phyloP scores from a whole-genome alignment of 768 basidiomycete species.

The Exidia glandulosa region DNA sequence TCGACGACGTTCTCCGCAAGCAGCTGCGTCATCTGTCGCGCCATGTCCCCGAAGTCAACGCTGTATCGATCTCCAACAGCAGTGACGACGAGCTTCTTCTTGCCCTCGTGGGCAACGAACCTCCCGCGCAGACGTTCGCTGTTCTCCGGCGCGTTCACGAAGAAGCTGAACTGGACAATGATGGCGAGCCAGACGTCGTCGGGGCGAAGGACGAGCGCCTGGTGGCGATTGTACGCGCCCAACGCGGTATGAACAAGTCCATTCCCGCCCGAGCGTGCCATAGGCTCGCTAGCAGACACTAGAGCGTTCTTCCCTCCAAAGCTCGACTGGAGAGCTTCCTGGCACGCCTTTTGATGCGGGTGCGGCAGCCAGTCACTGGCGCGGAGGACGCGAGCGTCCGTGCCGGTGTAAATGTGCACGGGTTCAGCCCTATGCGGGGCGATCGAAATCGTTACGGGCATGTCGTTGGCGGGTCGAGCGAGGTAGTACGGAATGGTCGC shows the following conservation, averaged over 20 bases:
- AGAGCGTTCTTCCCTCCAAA: too few relatives aligned
- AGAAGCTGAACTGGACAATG: conserved; percentile 27
- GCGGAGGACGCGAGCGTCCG: too few relatives aligned
- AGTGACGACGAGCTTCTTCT: conserved; percentile 19
- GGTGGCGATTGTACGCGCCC: conserved; percentile 25
- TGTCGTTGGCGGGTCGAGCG: too few relatives aligned
- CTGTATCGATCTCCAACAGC: conserved; percentile 9
- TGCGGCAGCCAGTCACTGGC: too few relatives aligned
- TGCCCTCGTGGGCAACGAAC: conserved; percentile 26
- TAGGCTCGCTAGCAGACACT: too few relatives aligned
- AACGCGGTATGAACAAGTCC: conserved; percentile 25
- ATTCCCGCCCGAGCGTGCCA: conserved; percentile 11
- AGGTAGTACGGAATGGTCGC: too few relatives aligned
- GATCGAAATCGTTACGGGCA: too few relatives aligned
- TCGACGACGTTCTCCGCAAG: conserved; percentile 17
- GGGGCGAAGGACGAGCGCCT: conserved; percentile 31
- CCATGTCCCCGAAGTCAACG: conserved; percentile 23
- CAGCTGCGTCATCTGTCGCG: conserved; percentile 14
- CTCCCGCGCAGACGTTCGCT: conserved; percentile 21
- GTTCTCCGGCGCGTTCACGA: conserved; percentile 14
- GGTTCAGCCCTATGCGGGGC: too few relatives aligned
- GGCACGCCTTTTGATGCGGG: too few relatives aligned
- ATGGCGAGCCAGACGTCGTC: conserved; percentile 42
- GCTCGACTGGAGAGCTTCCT: too few relatives aligned
- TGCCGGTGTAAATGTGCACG: too few relatives aligned